Base-by-base conservation (phyloP, 352 stramenopile genomes). In the Phytopythium litorale region DNA sequence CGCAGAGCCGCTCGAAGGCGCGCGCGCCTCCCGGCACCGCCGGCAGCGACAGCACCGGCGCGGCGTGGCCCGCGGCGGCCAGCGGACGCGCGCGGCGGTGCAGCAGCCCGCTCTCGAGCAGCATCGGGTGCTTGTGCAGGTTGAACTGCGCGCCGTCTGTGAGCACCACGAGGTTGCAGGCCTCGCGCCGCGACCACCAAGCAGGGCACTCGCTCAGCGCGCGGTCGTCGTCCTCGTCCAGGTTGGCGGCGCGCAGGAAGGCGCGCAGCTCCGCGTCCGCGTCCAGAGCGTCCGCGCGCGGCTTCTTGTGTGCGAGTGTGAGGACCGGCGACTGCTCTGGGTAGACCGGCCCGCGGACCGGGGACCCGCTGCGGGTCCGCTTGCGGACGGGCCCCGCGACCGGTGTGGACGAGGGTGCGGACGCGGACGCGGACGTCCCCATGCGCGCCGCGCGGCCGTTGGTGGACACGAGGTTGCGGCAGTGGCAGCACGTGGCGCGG, bases 381-480 rank as follows among this genome's bases (percentile, higher is more conserved):
- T 70, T 65, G n/a, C 21, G 56, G 37, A 62, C 56, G 35, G n/a
- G 56, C 18, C 15, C 18, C 0, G 38, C 13, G 40, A 21, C 40
- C 5, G 40, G 21, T 21, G 42, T 19, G 42, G 42, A 49, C 35
- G 43, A 8, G 56, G 12, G 28, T 38, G 43, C 15, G 56, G 12
- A 28, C 54, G 51, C 16, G 62, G 56, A 56, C 23, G n/a, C 7
- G 43, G 7, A 5, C 43, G 48, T 25, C 72, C 70, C 57, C 81
- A 79, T 32, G 60, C 67, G 64, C 38, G 65, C 73, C 16, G 69
- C 69, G 48, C 71, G 70, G 21, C 74, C 76, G 42, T 72, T 75
- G 11, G 73, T 85, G n/a, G 71, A 82, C 49, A 89, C 81, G 67
- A 92, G 78, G 65, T 91, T 89, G 57, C 82, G 82, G 68, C 82